These are phyloP conservation scores for Tulasnella sp. DNA, from an alignment of 768 basidiomycete species.

Conservation along the genomic window DNA sequence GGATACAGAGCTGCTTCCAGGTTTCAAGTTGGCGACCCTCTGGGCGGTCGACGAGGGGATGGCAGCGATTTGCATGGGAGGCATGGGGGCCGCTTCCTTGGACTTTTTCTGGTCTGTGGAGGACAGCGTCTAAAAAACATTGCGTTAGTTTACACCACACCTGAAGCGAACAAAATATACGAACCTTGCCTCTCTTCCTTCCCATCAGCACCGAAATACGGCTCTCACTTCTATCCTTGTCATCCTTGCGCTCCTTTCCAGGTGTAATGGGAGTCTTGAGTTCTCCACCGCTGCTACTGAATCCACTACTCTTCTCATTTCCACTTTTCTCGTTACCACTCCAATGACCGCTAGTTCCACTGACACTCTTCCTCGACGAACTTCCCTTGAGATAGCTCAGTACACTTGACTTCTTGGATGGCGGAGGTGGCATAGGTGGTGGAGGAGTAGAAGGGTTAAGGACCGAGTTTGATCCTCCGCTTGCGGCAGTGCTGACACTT, in stretches of 20 bases:
- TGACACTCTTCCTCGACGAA: slow-evolving; percentile 66
- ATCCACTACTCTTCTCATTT: slow-evolving; percentile 41
- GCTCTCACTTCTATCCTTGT: slow-evolving; percentile 78
- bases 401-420: slow-evolving; percentile 71
- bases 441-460: no score
- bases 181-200: slow-evolving; percentile 81
- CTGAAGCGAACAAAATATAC: slow-evolving; percentile 18
- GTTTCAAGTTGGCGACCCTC: slow-evolving; percentile 62
- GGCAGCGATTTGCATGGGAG: slow-evolving; percentile 84
- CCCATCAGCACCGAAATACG: slow-evolving; percentile 80
- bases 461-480: no score
- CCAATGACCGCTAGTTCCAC: slow-evolving; percentile 40
- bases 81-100: slow-evolving; percentile 40
- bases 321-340: slow-evolving; percentile 32
- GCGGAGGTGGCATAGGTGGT: not conserved
- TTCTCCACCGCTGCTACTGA: slow-evolving; percentile 29
- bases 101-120: slow-evolving; percentile 67
- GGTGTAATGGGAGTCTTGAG: slow-evolving; percentile 36
- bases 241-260: slow-evolving; percentile 53
- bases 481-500: not conserved
- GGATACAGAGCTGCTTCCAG: slow-evolving; percentile 37
- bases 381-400: slow-evolving; percentile 74
- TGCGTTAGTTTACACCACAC: not conserved
- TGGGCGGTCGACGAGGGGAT: slow-evolving; percentile 69
- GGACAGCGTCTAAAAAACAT: slow-evolving; percentile 52